Evolutionary conservation across 371 early-diverging fungal species (phyloP).

Genomic region (Mortierella sp.): DNA sequence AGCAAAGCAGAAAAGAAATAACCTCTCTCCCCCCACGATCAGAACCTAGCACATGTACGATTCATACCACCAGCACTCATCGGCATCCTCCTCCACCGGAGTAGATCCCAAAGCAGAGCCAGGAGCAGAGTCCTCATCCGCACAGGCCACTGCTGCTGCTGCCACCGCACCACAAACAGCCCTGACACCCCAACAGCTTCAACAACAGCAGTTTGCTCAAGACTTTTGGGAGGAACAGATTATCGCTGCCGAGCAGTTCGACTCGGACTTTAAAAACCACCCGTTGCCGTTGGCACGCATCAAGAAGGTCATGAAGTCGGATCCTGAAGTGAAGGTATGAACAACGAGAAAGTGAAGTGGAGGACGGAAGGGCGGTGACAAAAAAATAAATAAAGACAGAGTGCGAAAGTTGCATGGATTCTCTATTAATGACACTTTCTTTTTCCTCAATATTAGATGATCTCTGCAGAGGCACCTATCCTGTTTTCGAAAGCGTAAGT

Average conservation of each 20-base stretch:
- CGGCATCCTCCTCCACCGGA: not conserved
- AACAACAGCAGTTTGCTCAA: constrained; percentile 45
- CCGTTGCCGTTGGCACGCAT: constrained; percentile 90
- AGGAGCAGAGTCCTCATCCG: not conserved
- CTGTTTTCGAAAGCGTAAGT: constrained; percentile 56
- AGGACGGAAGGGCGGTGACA: not conserved
- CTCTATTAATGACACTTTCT: not conserved
- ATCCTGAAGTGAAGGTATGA: constrained; percentile 85
- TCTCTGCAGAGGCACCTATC: constrained; percentile 71
- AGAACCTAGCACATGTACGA: constrained; percentile 16
- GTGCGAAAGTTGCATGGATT: not conserved
- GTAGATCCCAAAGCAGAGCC: not conserved
- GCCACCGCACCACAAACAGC: not conserved
- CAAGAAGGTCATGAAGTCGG: constrained; percentile 96
- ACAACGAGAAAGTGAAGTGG: too few relatives aligned
- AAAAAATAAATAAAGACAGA: too few relatives aligned
- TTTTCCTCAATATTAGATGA: constrained; percentile 62
- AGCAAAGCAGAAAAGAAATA: not conserved
- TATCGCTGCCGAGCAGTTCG: constrained; percentile 58
- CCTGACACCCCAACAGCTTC: constrained; percentile 21
- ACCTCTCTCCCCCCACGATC: too few relatives aligned
- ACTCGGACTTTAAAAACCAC: constrained; percentile 83
- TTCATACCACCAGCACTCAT: constrained; percentile 15
- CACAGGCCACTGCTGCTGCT: not conserved
- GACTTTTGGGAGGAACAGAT: constrained; percentile 67